Evolutionary conservation across 305 asterid species (phyloP), one percentile per base, ranked within the genome.

Genomic region (Fraxinus sp.): DNA sequence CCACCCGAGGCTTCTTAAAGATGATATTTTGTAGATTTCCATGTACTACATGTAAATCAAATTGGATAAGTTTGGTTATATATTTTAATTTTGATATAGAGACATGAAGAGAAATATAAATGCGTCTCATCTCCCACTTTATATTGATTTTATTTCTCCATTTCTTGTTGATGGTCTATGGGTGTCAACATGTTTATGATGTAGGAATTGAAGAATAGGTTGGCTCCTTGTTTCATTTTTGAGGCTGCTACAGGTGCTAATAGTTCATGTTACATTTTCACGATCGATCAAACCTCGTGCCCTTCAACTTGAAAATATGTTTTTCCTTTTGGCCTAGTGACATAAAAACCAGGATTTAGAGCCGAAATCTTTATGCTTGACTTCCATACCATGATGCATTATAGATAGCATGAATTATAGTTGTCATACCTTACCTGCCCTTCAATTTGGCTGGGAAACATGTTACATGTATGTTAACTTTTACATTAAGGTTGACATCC

Each of bases 1-100:
- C 78, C 87, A 1, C 79, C 80, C 10, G 89, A 89, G 62, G 81
- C 82, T 77, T 74, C 32, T n/a, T 68, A 75, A 30, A 87, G 90
- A 83, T 85, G 87, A 87, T 81, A 78, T 24, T 85, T 77, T 81
- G 59, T 46, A 49, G 80, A 72, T 64, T 82, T 57, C 81, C 28
- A 74, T 81, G 79, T 57, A 74, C 71, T 13, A 20, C 7, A 20
- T 20, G 70, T 20, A 20, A 59, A 13, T 59, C 30, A 3, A 59
- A 20, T 59, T 59, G 10, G 70, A 59, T 59, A 20, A 59, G 7
- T 59, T 20, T 59, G 26, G 14, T 14, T 55, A 55, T 59, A 20
- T 7, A 59, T n/a, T 20, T n/a, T n/a, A 20, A 20, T 59, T 59
- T 59, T 59, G 70, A 59, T 18, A 20, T 62, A 62, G 33, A n/a